Percentiles rank a stretch among this genome's conserved stretches.
These are phyloP conservation scores for Xerocomus spinulosus DNA, from an alignment of 768 basidiomycete genomes.

Conservation along the genomic window DNA sequence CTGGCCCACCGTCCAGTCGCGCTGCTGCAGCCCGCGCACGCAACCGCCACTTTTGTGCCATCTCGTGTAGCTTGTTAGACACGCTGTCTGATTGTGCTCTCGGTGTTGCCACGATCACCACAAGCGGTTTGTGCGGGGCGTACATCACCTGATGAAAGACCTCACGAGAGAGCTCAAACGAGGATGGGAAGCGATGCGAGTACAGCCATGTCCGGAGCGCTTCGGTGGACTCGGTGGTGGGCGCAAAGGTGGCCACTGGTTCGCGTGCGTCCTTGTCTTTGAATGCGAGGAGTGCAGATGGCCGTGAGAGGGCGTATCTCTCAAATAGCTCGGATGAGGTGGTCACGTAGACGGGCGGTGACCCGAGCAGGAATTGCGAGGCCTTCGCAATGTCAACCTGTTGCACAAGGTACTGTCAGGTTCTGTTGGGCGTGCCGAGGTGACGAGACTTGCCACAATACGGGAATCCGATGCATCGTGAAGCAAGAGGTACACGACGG, in stretches of 20 bases:
- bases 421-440: too few species aligned
- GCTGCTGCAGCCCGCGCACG: not conserved
- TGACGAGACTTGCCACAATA: slow-evolving; percentile 30
- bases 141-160: slow-evolving; percentile 55
- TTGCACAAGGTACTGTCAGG: too few species aligned
- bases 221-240: slow-evolving; percentile 22
- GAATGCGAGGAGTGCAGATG: slow-evolving; percentile 62
- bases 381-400: slow-evolving; percentile 58
- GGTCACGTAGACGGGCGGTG: slow-evolving; percentile 45
- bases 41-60: slow-evolving; percentile 58
- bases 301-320: slow-evolving; percentile 33
- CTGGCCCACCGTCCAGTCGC: too few species aligned
- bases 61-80: too few species aligned
- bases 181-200: slow-evolving; percentile 65
- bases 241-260: slow-evolving; percentile 43
- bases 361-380: slow-evolving; percentile 45
- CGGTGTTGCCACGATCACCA: slow-evolving; percentile 39
- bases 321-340: slow-evolving; percentile 30
- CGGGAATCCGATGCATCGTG: slow-evolving; percentile 32
- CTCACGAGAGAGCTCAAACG: slow-evolving; percentile 68
- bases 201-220: slow-evolving; percentile 55
- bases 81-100: slow-evolving; percentile 15
- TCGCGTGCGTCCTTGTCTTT: slow-evolving; percentile 51
- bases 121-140: slow-evolving; percentile 53
- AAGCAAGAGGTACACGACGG: slow-evolving; percentile 48